A percentile compares a stretch with the other conserved stretches of the same genome.
Conservation (phyloP, 2,329 filamentous ascomycete genomes). For the Amesomyces nigricolor region DNA sequence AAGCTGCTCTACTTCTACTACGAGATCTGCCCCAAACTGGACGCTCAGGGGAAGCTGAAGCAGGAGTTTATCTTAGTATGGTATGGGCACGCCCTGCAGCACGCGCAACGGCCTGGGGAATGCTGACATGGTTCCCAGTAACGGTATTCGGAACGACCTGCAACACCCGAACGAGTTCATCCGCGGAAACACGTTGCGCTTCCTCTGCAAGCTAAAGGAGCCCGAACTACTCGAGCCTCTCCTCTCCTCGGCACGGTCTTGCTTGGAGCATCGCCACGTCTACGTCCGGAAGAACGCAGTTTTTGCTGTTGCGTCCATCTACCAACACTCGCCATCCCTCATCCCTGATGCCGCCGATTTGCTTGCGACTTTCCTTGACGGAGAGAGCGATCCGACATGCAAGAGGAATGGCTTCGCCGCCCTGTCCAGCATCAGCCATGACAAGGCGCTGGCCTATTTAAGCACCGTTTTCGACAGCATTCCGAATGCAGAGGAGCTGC, state of each 20-base stretch:
- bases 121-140: slow-evolving; percentile 51
- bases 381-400: slow-evolving; percentile 90
- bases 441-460: slow-evolving; percentile 83
- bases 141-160: slow-evolving; percentile 94
- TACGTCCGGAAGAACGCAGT: slow-evolving; percentile 99
- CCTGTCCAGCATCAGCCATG: slow-evolving; percentile 83
- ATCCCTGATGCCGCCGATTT: slow-evolving; percentile 95
- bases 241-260: slow-evolving; percentile 83
- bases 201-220: slow-evolving; percentile 93
- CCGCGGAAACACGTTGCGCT: slow-evolving; percentile 93
- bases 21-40: slow-evolving; percentile 95
- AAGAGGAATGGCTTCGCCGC: slow-evolving; percentile 97
- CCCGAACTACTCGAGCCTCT: slow-evolving; percentile 94
- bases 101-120: not conserved
- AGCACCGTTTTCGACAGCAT: slow-evolving; percentile 88
- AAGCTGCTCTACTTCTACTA: slow-evolving; percentile 99
- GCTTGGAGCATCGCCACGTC: slow-evolving; percentile 91
- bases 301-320: slow-evolving; percentile 89
- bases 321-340: slow-evolving; percentile 79
- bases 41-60: slow-evolving; percentile 88
- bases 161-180: slow-evolving; percentile 99
- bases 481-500: slow-evolving; percentile 85
- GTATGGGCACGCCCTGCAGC: slow-evolving; percentile 41
- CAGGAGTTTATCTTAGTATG: slow-evolving; percentile 99
- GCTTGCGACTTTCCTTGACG: slow-evolving; percentile 80